Evolutionary conservation across 164 flowering plant species (phyloP), one percentile per base, ranked within the genome.

Genomic region (Dillenia turbinata): DNA sequence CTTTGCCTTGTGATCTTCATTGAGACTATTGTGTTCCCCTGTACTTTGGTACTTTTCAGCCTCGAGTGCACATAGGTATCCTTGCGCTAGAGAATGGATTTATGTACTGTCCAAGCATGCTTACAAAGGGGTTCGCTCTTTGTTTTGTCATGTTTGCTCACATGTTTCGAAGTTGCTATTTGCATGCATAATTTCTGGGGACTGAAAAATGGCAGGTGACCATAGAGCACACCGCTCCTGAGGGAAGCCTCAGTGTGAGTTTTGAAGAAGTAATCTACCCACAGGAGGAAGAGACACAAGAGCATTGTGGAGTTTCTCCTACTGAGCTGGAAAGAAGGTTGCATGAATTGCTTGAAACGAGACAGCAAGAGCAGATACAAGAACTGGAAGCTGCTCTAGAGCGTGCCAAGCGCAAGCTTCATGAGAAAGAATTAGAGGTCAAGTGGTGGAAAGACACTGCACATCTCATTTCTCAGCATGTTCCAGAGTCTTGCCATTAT

Each of bases 391-490:
- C 63, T 50, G 87, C 87, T 57, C 64, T 90, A 61, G 83, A 78
- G 51, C 33, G 53, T 49, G 70, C 82, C 12, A 64, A 71, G 54
- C 67, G 40, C 12, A 68, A 73, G 65, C 84, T 88, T 62, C 61
- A 8, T 3, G 81, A 85, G 73, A 86, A 83, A 67, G 88, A 90
- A 69, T 66, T 62, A 60, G 95, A 88, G 74, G 74, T 75, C 56
- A 66, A 71, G n/a, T 78, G 89, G 90, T 88, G 97, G 95, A 88
- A 80, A 71, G 88, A 85, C 59, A 79, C 81, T 47, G 89, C 82
- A 17, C 57, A 63, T 5, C 74, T 80, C 60, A 48, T 80, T 44
- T 72, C 79, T 9, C 70, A 75, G 59, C 84, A 73, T 16, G 64
- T 66, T 52, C 66, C 74, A 46, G 69, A 65, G 47, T 15, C 67